phyloP scores from a whole-genome alignment of 2,329 filamentous ascomycete genomes.

The Diaporthe eres region DNA sequence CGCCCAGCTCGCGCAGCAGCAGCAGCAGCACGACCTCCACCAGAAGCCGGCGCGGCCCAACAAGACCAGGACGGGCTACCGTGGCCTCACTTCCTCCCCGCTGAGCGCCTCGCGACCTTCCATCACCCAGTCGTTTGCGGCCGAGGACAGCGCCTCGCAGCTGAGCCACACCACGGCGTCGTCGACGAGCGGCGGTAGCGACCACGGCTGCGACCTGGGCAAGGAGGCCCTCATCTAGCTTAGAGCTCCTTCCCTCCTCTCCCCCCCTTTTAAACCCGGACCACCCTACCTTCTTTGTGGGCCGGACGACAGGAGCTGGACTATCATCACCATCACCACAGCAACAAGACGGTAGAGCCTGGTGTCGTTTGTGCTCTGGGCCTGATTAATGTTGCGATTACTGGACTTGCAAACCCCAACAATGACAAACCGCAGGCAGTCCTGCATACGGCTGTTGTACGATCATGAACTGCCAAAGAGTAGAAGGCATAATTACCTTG shows the following conservation, averaged over 20 bases:
- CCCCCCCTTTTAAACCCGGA: background rate
- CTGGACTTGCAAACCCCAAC: background rate
- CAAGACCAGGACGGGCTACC: slow-evolving; percentile 38
- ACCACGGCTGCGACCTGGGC: slow-evolving; percentile 3
- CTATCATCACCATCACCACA: background rate
- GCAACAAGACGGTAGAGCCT: background rate
- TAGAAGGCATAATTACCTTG: background rate
- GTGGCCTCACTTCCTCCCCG: slow-evolving; percentile 37
- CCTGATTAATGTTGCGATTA: background rate
- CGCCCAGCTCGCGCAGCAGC: slow-evolving; percentile 41
- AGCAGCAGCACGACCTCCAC: slow-evolving; percentile 17
- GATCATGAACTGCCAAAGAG: background rate
- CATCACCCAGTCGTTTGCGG: slow-evolving; percentile 38
- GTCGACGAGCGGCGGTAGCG: slow-evolving; percentile 15
- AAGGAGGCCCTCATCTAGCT: background rate
- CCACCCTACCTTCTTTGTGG: background rate
- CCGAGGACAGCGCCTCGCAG: slow-evolving; percentile 33
- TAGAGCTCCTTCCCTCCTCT: too few species aligned
- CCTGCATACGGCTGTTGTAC: slow-evolving; percentile 3
- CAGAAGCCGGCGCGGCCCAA: slow-evolving; percentile 29
- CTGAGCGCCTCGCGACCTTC: slow-evolving; percentile 35
- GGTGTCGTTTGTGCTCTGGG: background rate
- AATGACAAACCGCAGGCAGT: background rate
- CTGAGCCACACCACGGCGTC: slow-evolving; percentile 22
- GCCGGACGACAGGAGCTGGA: too few species aligned